phyloP scores from a whole-genome alignment of 2,329 filamentous ascomycete species.

The Zymoseptoria crescenta region DNA sequence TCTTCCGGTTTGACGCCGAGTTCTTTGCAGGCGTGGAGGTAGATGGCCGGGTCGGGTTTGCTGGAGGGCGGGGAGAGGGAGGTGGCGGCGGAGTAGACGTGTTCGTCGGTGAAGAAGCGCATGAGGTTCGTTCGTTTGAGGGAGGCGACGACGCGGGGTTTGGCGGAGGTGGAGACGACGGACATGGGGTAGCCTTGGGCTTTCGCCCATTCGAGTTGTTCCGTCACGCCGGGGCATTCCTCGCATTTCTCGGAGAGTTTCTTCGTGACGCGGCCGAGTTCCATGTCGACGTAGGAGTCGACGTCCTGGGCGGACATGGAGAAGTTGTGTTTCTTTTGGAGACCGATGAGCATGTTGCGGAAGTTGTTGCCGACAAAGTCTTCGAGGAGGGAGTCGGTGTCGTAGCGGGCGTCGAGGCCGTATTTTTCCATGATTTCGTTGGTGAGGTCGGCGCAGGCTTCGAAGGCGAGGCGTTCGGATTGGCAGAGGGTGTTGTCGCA shows the following conservation, averaged over 20 bases:
- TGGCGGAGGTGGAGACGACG: conserved; percentile 73
- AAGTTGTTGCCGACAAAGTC: conserved; percentile 95
- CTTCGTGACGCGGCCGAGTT: conserved; percentile 76
- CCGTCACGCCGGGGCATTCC: conserved; percentile 47
- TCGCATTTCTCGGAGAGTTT: conserved; percentile 50
- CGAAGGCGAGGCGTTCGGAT: conserved; percentile 83
- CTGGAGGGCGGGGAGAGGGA: conserved; percentile 71
- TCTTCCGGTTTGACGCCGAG: conserved; percentile 64
- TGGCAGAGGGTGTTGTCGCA: conserved; percentile 87
- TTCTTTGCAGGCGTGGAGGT: conserved; percentile 66
- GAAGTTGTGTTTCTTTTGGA: conserved; percentile 71
- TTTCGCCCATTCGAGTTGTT: conserved; percentile 51
- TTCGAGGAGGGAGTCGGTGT: conserved; percentile 66
- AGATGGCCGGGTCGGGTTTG: conserved; percentile 87
- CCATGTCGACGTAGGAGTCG: conserved; percentile 63
- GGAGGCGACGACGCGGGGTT: conserved; percentile 68
- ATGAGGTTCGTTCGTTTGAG: conserved; percentile 72
- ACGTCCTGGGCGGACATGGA: conserved; percentile 59
- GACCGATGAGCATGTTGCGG: conserved; percentile 75
- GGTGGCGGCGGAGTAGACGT: conserved; percentile 75
- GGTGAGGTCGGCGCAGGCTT: conserved; percentile 79
- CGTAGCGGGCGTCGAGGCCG: conserved; percentile 53
- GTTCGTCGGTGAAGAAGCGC: conserved; percentile 67
- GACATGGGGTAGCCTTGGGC: conserved; percentile 59
- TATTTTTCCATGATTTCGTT: neutral